These are phyloP conservation scores for Rosa persica DNA, from an alignment of 306 rosid genomes.

Conservation along the genomic window DNA sequence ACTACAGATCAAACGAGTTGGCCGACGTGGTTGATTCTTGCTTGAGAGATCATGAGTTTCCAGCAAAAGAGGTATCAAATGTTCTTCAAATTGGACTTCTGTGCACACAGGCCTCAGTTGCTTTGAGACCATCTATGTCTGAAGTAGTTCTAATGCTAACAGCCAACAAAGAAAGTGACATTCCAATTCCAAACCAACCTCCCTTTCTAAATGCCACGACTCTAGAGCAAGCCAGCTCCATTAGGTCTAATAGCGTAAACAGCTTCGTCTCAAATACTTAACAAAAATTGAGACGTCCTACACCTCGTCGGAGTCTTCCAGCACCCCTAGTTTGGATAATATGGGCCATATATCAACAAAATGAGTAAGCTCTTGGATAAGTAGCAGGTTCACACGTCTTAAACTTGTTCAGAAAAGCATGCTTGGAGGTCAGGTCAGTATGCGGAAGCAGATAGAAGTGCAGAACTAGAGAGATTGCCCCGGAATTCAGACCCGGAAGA, in stretches of 20 bases:
- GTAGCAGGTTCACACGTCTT: background rate
- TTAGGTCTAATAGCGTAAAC: constrained; percentile 44
- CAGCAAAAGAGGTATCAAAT: constrained; percentile 44
- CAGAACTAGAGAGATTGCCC: background rate
- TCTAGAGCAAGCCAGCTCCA: constrained; percentile 41
- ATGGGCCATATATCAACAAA: constrained; percentile 32
- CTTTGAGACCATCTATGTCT: constrained; percentile 66
- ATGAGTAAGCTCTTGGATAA: constrained; percentile 28
- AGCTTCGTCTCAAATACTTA: constrained; percentile 46
- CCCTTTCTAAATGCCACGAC: constrained; percentile 59
- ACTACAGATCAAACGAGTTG: constrained; percentile 41
- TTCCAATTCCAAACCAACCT: constrained; percentile 64
- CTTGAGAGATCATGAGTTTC: constrained; percentile 45
- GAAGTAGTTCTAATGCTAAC: constrained; percentile 55
- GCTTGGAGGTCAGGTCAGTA: background rate
- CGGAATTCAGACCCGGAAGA: background rate
- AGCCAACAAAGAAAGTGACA: constrained; percentile 35
- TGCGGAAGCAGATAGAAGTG: background rate
- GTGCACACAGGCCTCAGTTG: constrained; percentile 79
- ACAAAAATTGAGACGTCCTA: constrained; percentile 46
- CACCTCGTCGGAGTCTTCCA: constrained; percentile 46
- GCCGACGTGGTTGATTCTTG: constrained; percentile 55
- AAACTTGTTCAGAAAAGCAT: background rate
- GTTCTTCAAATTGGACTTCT: constrained; percentile 68
- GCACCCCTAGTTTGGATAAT: constrained; percentile 31